These are phyloP conservation scores for Plantago ovata DNA, from an alignment of 257 asterid genomes.

Conservation along the genomic window DNA sequence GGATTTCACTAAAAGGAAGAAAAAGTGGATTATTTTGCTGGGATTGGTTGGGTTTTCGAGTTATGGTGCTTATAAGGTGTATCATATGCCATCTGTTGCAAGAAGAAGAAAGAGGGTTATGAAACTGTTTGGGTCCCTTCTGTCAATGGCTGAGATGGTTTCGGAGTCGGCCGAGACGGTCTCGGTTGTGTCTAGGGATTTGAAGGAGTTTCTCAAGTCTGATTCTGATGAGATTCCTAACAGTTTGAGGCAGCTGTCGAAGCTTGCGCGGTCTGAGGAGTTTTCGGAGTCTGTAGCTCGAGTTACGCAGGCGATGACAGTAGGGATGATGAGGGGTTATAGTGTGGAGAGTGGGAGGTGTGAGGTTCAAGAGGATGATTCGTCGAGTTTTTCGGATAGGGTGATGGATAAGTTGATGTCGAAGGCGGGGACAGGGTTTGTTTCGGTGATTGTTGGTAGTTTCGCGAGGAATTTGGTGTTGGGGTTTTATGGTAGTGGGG, in stretches of 20 bases:
- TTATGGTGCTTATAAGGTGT: conserved; percentile 68
- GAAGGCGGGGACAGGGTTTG: conserved; percentile 77
- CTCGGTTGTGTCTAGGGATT: conserved; percentile 64
- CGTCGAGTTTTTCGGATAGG: conserved; percentile 43
- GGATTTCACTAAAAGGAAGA: conserved; percentile 53
- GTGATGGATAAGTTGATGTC: conserved; percentile 77
- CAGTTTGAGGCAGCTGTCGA: conserved; percentile 79
- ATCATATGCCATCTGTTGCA: conserved; percentile 64
- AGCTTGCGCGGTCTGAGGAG: conserved; percentile 68
- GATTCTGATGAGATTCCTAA: conserved; percentile 82
- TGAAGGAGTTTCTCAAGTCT: conserved; percentile 77
- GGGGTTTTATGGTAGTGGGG: conserved; percentile 47
- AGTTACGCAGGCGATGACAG: conserved; percentile 53
- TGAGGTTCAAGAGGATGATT: conserved; percentile 39
- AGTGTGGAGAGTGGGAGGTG: conserved; percentile 24
- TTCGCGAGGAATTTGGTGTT: conserved; percentile 82
- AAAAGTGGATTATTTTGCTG: conserved; percentile 59
- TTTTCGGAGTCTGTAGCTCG: conserved; percentile 45
- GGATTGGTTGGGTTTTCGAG: conserved; percentile 76
- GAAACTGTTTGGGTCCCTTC: conserved; percentile 52
- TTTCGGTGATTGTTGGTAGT: conserved; percentile 75
- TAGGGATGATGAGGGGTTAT: conserved; percentile 74
- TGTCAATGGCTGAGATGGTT: conserved; percentile 68
- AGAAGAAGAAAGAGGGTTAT: conserved; percentile 52
- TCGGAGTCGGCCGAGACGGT: conserved; percentile 76